phyloP scores from a whole-genome alignment of 2,329 filamentous ascomycete genomes.

The Alternaria angustiovoidea region DNA sequence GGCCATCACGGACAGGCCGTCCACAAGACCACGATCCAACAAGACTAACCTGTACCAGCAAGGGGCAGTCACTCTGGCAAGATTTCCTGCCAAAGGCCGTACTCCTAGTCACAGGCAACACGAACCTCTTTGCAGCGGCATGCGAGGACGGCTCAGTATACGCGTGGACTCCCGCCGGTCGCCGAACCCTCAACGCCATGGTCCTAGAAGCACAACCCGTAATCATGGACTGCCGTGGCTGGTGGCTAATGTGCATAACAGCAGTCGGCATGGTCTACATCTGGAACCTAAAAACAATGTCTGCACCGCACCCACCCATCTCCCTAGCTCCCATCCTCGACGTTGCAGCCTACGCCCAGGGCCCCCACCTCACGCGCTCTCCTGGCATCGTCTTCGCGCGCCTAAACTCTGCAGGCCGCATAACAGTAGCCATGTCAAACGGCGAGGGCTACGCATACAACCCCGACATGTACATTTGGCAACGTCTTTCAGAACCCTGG shows the following conservation, averaged over 20 bases:
- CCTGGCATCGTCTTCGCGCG: slow-evolving; percentile 91
- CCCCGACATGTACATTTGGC: slow-evolving; percentile 86
- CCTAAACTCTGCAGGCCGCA: slow-evolving; percentile 84
- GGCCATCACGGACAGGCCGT: slow-evolving; percentile 66
- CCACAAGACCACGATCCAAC: slow-evolving; percentile 78
- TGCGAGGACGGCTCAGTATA: slow-evolving; percentile 93
- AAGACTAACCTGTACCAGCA: slow-evolving; percentile 80
- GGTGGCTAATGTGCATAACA: slow-evolving; percentile 89
- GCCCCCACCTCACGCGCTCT: slow-evolving; percentile 77
- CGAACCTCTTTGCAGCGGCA: slow-evolving; percentile 88
- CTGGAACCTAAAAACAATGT: slow-evolving; percentile 87
- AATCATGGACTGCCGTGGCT: slow-evolving; percentile 87
- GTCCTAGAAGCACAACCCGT: slow-evolving; percentile 92
- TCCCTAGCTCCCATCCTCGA: slow-evolving; percentile 90
- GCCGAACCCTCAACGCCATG: slow-evolving; percentile 83
- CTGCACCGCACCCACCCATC: slow-evolving; percentile 86
- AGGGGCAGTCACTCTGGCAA: slow-evolving; percentile 86
- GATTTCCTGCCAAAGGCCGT: slow-evolving; percentile 89
- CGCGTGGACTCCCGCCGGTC: slow-evolving; percentile 90
- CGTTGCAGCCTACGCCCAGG: slow-evolving; percentile 80
- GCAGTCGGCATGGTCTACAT: slow-evolving; percentile 89
- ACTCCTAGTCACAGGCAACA: slow-evolving; percentile 89
- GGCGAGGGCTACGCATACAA: slow-evolving; percentile 95
- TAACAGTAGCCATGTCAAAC: slow-evolving; percentile 91
- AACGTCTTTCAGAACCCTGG: slow-evolving; percentile 95